These are phyloP conservation scores for Porcisia deanei DNA, from an alignment of 208 protist genomes.

Conservation along the genomic window DNA sequence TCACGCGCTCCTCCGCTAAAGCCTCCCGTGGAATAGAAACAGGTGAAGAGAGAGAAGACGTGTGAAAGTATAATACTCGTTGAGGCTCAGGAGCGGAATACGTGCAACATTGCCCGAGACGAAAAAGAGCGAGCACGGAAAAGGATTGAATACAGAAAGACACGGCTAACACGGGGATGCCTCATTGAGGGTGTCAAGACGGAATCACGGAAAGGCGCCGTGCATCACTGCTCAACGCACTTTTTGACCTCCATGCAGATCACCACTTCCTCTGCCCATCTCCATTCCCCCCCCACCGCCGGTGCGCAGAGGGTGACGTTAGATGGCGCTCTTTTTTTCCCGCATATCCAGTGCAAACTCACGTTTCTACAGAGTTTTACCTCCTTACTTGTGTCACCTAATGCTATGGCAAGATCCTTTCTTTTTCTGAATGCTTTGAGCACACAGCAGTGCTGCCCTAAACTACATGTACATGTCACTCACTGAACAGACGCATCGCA, in stretches of 20 bases:
- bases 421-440: neutral
- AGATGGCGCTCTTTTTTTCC: neutral
- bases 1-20: neutral
- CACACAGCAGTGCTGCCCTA: neutral
- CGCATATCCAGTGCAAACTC: neutral
- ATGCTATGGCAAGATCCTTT: no score
- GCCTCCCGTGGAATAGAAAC: neutral
- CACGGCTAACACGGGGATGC: neutral
- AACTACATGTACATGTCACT: conserved; percentile 6
- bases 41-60: neutral
- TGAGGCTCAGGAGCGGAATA: neutral
- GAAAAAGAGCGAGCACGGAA: neutral
- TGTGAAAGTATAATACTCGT: neutral
- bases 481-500: neutral
- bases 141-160: neutral
- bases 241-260: neutral
- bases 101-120: neutral
- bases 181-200: neutral
- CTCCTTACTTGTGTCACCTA: neutral
- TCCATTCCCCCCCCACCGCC: no score
- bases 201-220: neutral
- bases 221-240: neutral
- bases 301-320: neutral
- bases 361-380: neutral
- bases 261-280: neutral